Base-by-base conservation (phyloP, 2,329 filamentous ascomycete species). In the Exserohilum rostratum region DNA sequence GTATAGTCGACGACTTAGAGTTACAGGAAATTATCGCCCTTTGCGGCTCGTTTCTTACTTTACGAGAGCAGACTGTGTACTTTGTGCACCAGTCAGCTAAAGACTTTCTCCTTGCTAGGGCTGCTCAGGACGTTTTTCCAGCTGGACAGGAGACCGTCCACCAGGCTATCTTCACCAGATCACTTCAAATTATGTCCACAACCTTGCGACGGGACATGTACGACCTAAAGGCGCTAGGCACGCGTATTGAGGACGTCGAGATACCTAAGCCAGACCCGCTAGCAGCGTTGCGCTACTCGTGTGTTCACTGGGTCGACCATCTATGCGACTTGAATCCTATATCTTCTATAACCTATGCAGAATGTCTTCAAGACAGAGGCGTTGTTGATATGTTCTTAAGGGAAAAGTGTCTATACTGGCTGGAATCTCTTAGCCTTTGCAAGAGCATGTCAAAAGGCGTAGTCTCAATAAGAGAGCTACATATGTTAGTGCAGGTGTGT, bases 21-120 rank as follows among this genome's bases (percentile, higher is more conserved):
- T 30, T 49, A 7, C 27, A 12, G 29, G 39, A 62, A 39, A 60
- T 78, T 7, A 64, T 80, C 10, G 33, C 53, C 2, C 13, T 50
- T 2, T 81, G 76, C 55, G 74, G 76, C n/a, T 81, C 75, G 11
- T 58, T 61, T 13, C 52, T 62, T 38, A 60, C 55, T 5, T 6
- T 42, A 3, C 22, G 22, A 42, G 38, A 6, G 13, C 12, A 42
- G 20, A 42, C 38, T 10, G 25, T 42, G 22, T 42, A 42, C 25
- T 42, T 42, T 5, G 38, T 42, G 9, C 38, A 42, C 7, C 38
- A 42, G 22, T 42, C 38, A 42, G 38, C 38, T 11, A 42, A 79
- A 54, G 78, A 81, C n/a, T 78, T 69, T 56, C 50, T 82, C 1
- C 18, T 57, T 6, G 25, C 62, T 17, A 44, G 30, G 4, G 20